phyloP scores from a whole-genome alignment of 2,329 filamentous ascomycete species.

The Periconia macrospinosa region DNA sequence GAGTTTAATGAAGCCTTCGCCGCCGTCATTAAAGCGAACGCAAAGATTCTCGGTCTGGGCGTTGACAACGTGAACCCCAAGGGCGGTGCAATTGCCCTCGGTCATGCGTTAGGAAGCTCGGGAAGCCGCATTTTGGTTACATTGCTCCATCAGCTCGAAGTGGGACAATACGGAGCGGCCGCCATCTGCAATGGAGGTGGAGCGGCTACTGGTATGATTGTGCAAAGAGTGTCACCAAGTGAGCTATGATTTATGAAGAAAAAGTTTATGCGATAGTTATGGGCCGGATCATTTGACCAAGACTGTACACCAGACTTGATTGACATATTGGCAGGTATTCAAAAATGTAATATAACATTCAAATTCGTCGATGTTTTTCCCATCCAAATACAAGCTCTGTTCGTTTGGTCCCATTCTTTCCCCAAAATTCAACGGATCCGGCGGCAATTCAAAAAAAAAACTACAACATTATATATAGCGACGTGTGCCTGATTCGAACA shows the following conservation, averaged over 20 bases:
- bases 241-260: conserved; percentile 17
- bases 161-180: conserved; percentile 90
- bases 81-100: conserved; percentile 88
- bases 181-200: conserved; percentile 98
- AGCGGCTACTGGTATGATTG: conserved; percentile 86
- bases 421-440: no score
- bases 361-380: no score
- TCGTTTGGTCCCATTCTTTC: no score
- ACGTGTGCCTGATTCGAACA: no score
- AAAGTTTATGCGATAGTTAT: neutral
- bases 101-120: conserved; percentile 90
- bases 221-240: conserved; percentile 67
- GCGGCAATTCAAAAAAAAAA: no score
- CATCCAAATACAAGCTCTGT: no score
- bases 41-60: conserved; percentile 84
- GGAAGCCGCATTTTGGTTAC: conserved; percentile 90
- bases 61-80: conserved; percentile 81
- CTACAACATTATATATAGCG: no score
- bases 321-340: no score
- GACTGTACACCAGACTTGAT: neutral
- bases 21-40: conserved; percentile 90
- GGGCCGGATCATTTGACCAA: neutral
- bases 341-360: no score
- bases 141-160: conserved; percentile 85
- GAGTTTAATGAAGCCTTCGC: conserved; percentile 99